Evolutionary conservation across 352 stramenopile species (phyloP).

Genomic region (Thalassiosira exigua): DNA sequence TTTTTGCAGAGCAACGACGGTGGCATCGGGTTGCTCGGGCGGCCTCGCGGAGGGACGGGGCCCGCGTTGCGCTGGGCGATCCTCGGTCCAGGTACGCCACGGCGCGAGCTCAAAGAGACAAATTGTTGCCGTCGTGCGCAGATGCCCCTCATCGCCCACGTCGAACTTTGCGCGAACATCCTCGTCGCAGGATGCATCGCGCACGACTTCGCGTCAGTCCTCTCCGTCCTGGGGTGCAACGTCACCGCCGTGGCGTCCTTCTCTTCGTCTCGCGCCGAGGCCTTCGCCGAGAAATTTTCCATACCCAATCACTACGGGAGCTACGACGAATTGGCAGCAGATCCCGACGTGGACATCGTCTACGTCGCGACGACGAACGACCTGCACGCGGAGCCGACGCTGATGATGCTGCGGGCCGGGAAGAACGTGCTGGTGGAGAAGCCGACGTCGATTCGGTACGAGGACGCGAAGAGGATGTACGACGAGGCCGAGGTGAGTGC

Average conservation of each 20-base stretch:
- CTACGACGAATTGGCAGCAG: slow-evolving; percentile 86
- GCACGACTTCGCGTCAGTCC: slow-evolving; percentile 54
- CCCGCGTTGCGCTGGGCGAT: slow-evolving; percentile 41
- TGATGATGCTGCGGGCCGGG: slow-evolving; percentile 84
- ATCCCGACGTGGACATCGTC: slow-evolving; percentile 88
- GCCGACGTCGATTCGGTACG: slow-evolving; percentile 87
- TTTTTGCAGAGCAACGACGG: neutral
- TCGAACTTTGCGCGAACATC: too few species aligned
- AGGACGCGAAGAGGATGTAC: slow-evolving; percentile 79
- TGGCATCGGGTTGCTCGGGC: neutral
- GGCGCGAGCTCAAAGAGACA: neutral
- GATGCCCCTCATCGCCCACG: too few species aligned
- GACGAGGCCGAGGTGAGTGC: slow-evolving; percentile 37
- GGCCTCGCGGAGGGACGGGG: neutral
- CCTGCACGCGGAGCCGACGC: slow-evolving; percentile 85
- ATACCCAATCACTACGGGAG: slow-evolving; percentile 86
- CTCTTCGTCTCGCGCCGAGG: slow-evolving; percentile 30
- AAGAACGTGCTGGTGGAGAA: slow-evolving; percentile 93
- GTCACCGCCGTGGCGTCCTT: slow-evolving; percentile 44
- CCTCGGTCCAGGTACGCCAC: slow-evolving; percentile 16
- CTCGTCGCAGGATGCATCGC: slow-evolving; percentile 39
- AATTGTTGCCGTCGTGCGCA: neutral
- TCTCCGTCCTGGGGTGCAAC: slow-evolving; percentile 41
- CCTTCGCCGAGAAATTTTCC: slow-evolving; percentile 44
- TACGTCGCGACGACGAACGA: slow-evolving; percentile 91